These are phyloP conservation scores for Candida tropicalis DNA, from an alignment of 1,139 yeast genomes.

Conservation along the genomic window DNA sequence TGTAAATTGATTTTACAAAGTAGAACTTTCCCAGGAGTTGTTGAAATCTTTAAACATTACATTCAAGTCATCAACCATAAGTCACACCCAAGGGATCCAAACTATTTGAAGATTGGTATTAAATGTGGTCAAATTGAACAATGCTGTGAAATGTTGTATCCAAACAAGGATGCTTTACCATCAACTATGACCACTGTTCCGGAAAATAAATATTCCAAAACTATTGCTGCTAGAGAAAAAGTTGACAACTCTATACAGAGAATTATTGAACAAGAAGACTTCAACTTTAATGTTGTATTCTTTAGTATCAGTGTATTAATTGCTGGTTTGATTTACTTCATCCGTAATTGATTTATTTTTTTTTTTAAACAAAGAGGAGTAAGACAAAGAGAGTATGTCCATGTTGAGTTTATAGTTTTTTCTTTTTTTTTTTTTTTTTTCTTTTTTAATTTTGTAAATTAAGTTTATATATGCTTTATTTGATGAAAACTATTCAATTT, in stretches of 20 bases:
- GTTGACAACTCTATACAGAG: constrained; percentile 35
- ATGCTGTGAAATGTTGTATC: constrained; percentile 76
- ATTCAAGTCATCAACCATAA: constrained; percentile 76
- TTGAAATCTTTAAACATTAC: constrained; percentile 72
- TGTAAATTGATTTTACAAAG: constrained; percentile 73
- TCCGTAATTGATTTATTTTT: constrained; percentile 5
- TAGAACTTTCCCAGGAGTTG: constrained; percentile 76
- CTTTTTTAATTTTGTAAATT: too few relatives aligned
- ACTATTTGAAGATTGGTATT: constrained; percentile 80
- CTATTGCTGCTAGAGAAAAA: constrained; percentile 29
- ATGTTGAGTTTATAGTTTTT: too few relatives aligned
- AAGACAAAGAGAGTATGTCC: not conserved
- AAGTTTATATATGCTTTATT: too few relatives aligned
- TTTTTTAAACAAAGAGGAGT: too few relatives aligned
- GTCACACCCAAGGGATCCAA: constrained; percentile 81
- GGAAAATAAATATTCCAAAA: constrained; percentile 24
- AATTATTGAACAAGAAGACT: constrained; percentile 29
- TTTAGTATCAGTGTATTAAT: constrained; percentile 13
- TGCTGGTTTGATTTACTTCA: constrained; percentile 7
- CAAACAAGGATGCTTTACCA: constrained; percentile 40
- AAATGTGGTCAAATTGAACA: constrained; percentile 88
- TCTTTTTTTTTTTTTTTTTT: too few relatives aligned
- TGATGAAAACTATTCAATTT: too few relatives aligned
- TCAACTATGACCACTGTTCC: constrained; percentile 25
- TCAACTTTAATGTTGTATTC: constrained; percentile 24